Conservation (phyloP, 345 rosid species). For the Barbarea vulgaris region DNA sequence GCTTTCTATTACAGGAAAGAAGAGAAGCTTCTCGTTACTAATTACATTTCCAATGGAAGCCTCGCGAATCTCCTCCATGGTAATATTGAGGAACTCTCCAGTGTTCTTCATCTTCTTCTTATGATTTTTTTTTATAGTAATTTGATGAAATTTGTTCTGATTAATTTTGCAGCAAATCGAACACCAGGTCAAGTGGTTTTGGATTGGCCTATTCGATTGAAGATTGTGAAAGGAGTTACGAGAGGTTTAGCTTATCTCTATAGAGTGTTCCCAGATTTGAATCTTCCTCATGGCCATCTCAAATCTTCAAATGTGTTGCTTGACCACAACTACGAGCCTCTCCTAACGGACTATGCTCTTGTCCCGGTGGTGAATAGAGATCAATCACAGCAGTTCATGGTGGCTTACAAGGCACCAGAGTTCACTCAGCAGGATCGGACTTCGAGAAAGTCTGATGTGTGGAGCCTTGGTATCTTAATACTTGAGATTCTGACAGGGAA, state of each 20-base stretch:
- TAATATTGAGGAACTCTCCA: conserved; percentile 19
- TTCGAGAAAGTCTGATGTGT: conserved; percentile 69
- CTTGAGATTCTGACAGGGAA: conserved; percentile 80
- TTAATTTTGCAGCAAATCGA: conserved; percentile 48
- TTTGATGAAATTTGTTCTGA: conserved; percentile 10
- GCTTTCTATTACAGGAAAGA: conserved; percentile 75
- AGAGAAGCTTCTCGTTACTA: conserved; percentile 80
- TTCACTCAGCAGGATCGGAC: conserved; percentile 51
- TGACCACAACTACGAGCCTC: conserved; percentile 53
- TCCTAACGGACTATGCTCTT: conserved; percentile 65
- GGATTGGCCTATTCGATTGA: conserved; percentile 73
- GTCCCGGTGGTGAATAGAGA: conserved; percentile 59
- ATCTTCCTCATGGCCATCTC: conserved; percentile 82
- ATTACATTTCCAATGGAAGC: conserved; percentile 67
- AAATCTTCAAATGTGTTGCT: conserved; percentile 86
- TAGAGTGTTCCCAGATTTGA: conserved; percentile 49
- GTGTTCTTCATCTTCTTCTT: not conserved
- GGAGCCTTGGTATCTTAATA: conserved; percentile 92
- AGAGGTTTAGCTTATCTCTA: conserved; percentile 68
- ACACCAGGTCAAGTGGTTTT: conserved; percentile 53
- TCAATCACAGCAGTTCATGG: conserved; percentile 72
- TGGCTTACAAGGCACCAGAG: conserved; percentile 83
- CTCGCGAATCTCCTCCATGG: conserved; percentile 85
- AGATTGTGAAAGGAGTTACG: conserved; percentile 80
- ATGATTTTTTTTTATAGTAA: not conserved